Evolutionary conservation across 495 filamentous ascomycete species (phyloP), one percentile per base, ranked within the genome.

Genomic region (Penicillium odoratum): DNA sequence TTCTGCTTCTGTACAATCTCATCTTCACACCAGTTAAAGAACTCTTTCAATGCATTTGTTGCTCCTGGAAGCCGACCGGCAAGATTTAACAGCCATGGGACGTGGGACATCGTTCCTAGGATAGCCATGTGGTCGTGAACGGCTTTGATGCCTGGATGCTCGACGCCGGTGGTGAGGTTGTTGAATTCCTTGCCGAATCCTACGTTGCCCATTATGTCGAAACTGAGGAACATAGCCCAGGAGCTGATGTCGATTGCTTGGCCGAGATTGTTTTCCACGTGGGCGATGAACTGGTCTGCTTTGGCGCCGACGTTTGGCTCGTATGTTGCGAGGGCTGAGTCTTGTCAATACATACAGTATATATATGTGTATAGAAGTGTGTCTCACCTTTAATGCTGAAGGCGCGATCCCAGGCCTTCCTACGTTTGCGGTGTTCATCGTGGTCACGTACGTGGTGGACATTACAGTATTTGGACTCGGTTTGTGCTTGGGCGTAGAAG

Each of bases 111-210:
- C 21, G 38, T 9, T 7, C 53, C 53, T 10, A 48, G 3, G 11
- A 47, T 48, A 11, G 40, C 36, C 48, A 70, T 64, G 13, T 66
- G 62, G 10, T 61, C 53, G 13, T 62, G 59, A 1, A 69, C 18
- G 2, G 46, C 53, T 34, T 82, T 78, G 36, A 85, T 78, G 7
- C 81, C 81, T 58, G 80, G 83, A 13, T 85, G 78, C 67, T 84
- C 85, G 4, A 53, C 30, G 1, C 60, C 53, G n/a, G 56, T 56
- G 7, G 26, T 40, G 0, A 63, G 48, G n/a, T 56, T 63, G 42
- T 63, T 42, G 42, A 63, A 59, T 13, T 56, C 47, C 15, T 63
- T 58, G 28, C 60, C 60, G 40, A 63, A 63, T 8, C 51, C 48
- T 11, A 63, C 44, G 0, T 43, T 45, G 3, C 62, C 55, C 62